These are phyloP conservation scores for Claviceps monticola DNA, from an alignment of 2,329 filamentous ascomycete species.

Conservation along the genomic window DNA sequence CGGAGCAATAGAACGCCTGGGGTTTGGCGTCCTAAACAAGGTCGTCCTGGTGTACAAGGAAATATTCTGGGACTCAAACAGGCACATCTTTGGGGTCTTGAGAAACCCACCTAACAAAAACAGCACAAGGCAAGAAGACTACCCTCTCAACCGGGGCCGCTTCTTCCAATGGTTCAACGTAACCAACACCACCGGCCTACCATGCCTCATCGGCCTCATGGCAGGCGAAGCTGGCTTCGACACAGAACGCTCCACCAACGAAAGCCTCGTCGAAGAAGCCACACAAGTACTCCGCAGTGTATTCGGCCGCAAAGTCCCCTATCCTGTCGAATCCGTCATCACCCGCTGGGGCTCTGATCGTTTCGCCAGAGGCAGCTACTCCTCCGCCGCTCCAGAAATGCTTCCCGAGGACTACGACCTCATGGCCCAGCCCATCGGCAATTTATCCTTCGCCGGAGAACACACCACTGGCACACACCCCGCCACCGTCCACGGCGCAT, in stretches of 20 bases:
- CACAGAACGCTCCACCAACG: slow-evolving; percentile 63
- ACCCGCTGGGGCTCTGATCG: slow-evolving; percentile 86
- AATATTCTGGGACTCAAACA: slow-evolving; percentile 78
- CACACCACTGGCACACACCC: slow-evolving; percentile 93
- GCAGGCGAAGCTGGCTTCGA: slow-evolving; percentile 87
- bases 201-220: slow-evolving; percentile 84
- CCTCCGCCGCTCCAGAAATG: slow-evolving; percentile 76
- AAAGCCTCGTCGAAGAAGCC: slow-evolving; percentile 66
- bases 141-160: slow-evolving; percentile 64
- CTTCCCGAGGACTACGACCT: slow-evolving; percentile 78
- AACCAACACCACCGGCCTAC: slow-evolving; percentile 75
- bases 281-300: slow-evolving; percentile 64
- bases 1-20: slow-evolving; percentile 67
- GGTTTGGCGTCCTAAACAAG: slow-evolving; percentile 92
- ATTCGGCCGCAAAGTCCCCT: slow-evolving; percentile 57
- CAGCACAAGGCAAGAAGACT: slow-evolving; percentile 68
- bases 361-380: slow-evolving; percentile 91
- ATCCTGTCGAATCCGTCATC: slow-evolving; percentile 73
- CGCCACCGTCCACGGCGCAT: slow-evolving; percentile 92
- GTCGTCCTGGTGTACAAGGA: slow-evolving; percentile 80
- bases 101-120: slow-evolving; percentile 55
- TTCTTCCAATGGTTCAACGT: slow-evolving; percentile 99
- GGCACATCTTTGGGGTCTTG: slow-evolving; percentile 89
- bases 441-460: slow-evolving; percentile 89
- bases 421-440: slow-evolving; percentile 75